Evolutionary conservation across 768 basidiomycete genomes (phyloP).

Genomic region (Ephemerocybe angulata): DNA sequence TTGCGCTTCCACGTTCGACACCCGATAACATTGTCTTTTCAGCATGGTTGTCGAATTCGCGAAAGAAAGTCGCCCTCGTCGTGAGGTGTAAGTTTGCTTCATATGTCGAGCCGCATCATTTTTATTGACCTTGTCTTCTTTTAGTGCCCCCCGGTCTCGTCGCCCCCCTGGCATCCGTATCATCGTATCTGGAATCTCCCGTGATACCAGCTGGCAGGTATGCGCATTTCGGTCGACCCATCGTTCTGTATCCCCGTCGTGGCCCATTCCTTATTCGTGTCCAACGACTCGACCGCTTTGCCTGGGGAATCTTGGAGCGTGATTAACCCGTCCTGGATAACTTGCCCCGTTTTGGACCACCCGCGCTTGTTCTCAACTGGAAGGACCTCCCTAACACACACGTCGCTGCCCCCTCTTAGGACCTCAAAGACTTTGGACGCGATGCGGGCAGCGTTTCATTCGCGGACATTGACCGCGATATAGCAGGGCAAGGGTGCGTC

Average conservation of each 20-base stretch:
- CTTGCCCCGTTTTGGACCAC: constrained; percentile 12
- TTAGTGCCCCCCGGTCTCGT: constrained; percentile 58
- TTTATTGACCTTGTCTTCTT: constrained; percentile 7
- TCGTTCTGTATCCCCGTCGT: neutral
- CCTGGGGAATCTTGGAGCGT: constrained; percentile 4
- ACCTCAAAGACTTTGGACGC: constrained; percentile 96
- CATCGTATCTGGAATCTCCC: constrained; percentile 83
- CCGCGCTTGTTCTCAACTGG: constrained; percentile 20
- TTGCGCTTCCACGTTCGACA: neutral
- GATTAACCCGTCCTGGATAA: neutral
- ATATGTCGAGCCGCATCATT: neutral
- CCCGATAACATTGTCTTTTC: neutral
- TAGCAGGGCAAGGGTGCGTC: constrained; percentile 81
- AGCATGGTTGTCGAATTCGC: constrained; percentile 97
- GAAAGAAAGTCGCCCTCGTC: constrained; percentile 84
- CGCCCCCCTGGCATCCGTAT: constrained; percentile 81
- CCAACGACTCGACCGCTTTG: neutral
- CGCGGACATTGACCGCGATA: constrained; percentile 90
- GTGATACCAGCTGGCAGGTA: constrained; percentile 99
- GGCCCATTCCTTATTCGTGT: neutral
- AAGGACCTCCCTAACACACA: constrained; percentile 42
- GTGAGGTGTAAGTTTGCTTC: constrained; percentile 59
- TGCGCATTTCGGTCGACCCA: constrained; percentile 35
- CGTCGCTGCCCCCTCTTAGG: constrained; percentile 55
- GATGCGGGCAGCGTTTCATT: constrained; percentile 91